Evolutionary conservation across 2,329 filamentous ascomycete genomes (phyloP).

Genomic region (Penicillium sp.): DNA sequence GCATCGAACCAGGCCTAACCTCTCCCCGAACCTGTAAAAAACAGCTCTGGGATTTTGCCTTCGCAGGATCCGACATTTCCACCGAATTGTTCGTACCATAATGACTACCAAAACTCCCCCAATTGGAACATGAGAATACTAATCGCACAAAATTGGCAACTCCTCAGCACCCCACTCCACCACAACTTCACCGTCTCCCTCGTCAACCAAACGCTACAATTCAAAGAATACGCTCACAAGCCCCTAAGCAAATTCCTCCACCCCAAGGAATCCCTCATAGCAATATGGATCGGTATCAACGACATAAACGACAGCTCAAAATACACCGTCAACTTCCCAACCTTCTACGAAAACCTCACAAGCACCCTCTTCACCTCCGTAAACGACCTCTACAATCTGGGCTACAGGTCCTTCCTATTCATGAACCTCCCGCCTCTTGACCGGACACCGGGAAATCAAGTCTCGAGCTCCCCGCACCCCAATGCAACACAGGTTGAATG

Average conservation of each 20-base stretch:
- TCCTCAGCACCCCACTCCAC: conserved; percentile 51
- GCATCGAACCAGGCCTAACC: conserved; percentile 48
- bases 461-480: conserved; percentile 40
- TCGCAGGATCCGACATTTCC: conserved; percentile 58
- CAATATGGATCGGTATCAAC: conserved; percentile 62
- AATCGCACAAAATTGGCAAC: not conserved
- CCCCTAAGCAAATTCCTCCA: conserved; percentile 42
- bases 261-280: conserved; percentile 47
- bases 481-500: conserved; percentile 52
- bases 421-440: conserved; percentile 58
- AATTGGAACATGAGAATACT: not conserved
- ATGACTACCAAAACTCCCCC: not conserved
- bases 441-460: conserved; percentile 46
- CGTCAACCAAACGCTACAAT: conserved; percentile 57
- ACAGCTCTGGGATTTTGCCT: conserved; percentile 62
- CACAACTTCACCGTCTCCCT: conserved; percentile 56
- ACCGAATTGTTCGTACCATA: conserved; percentile 38
- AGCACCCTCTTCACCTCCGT: conserved; percentile 48
- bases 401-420: conserved; percentile 54
- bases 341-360: conserved; percentile 51
- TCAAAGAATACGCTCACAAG: conserved; percentile 49
- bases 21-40: conserved; percentile 49
- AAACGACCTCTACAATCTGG: conserved; percentile 45
- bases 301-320: conserved; percentile 58
- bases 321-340: conserved; percentile 49